Base-by-base conservation (phyloP, 768 basidiomycete genomes). In the Clitopilus hobsonii region DNA sequence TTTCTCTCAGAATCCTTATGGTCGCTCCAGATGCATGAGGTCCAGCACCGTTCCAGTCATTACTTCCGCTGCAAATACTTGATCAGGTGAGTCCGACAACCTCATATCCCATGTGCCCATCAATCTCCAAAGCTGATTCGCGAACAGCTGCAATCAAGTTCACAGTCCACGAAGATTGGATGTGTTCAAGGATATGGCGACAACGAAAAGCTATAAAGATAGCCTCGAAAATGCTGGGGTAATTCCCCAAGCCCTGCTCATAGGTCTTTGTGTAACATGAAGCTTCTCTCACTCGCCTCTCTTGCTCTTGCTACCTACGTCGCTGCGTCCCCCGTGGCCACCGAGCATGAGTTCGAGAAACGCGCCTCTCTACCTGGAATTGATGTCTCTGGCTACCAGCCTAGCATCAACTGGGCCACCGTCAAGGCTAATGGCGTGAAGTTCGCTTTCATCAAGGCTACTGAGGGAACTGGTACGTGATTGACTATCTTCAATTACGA, bases 391-490 rank as follows among this genome's bases (percentile, higher is more conserved):
- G 30, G 49, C 25, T 51, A 69, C 48, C 84, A 86, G 56, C 61
- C 72, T 10, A 62, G 58, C 58, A 65, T 86, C 30, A 69, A 84
- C 63, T 86, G 82, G 82, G 68, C 61, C 32, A 70, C 73, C 3
- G 79, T 84, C 57, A 74, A 70, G 56, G 63, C 74, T 8, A 79
- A 80, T 56, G 84, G 81, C 2, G 65, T 84, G 25, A 54, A 69
- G 11, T 87, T 84, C 60, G 81, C 70, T 2, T 86, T 75, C 62
- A 85, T 87, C 76, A 87, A 86, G 63, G 85, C 84, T 7, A 87
- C 85, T 2, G 84, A 87, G 63, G 56, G 59, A 49, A 64, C 60
- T 13, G 36, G 63, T 63, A 58, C 75, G 3, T n/a, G 16, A 10
- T 16, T 49, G 16, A 14, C 38, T 22, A 16, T 16, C 11, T 25